Base-by-base conservation (phyloP, 345 rosid species). In the Corymbia maculata region DNA sequence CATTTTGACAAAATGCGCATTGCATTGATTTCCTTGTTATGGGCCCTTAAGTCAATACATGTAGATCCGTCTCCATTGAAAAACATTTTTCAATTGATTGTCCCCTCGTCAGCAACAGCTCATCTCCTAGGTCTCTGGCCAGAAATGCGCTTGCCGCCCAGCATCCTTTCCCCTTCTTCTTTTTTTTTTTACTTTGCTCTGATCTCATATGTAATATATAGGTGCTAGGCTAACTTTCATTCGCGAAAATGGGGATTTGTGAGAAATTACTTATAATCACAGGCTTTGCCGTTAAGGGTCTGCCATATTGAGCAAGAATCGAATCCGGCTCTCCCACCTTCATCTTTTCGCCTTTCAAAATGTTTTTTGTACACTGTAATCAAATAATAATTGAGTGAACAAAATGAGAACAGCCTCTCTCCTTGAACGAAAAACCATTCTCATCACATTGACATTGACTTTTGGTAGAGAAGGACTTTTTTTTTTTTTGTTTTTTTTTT, bases 211-310 rank as follows among this genome's bases (percentile, higher is more conserved):
- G 14, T 64, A 0, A 64, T n/a, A 13, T 36, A 0, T 64, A n/a
- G 75, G 36, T 64, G 75, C 17, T n/a, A 28, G 9, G 75, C 36
- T 64, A 1, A 32, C 70, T 64, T 28, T 13, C 75, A 64, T 64
- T 64, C 17, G 0, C 9, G 9, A 64, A 64, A 64, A 64, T n/a
- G 75, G 75, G 0, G 0, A 64, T 64, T n/a, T 28, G 9, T 17
- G 0, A n/a, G 17, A 64, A n/a, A n/a, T n/a, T n/a, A n/a, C 75
- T 64, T 0, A 36, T 6, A 64, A 64, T 64, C 66, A 5, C 7
- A 2, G 30, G 66, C 66, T 26, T 64, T 13, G 0, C 36, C 6
- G 36, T 64, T n/a, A 0, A n/a, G n/a, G 36, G 36, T 13, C 14
- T 17, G 75, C 36, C 17, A 17, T 2, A 8, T n/a, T 36, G 17